Base-by-base conservation (phyloP, 208 protist species). In the Zelonia costaricensis region DNA sequence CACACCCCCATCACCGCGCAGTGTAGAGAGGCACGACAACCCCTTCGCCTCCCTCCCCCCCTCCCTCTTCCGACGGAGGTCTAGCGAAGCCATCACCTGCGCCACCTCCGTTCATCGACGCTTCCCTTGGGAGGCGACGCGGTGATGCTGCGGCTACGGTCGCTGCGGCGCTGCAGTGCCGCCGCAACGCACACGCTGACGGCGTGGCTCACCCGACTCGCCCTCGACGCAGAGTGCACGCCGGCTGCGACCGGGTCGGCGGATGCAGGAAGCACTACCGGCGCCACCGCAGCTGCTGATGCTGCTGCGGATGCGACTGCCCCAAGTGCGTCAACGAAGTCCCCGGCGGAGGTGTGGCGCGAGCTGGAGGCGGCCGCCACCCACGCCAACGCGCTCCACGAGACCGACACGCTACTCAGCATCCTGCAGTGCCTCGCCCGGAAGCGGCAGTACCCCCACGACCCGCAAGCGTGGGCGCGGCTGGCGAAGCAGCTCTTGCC, bases 391-490 rank as follows among this genome's bases (percentile, higher is more conserved):
- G 55, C 73, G 0, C 43, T 90, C 25, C 78, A 81, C 42, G 89
- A 95, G 58, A 88, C 84, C 0, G 89, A 95, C 55, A 82, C 84
- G 5, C 46, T 91, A 3, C 65, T 80, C 18, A 61, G 64, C 18
- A 30, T 92, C 40, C 66, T 82, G 6, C 69, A 81, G 33, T 51
- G 44, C 8, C 59, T 91, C 2, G 38, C 86, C 2, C 45, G 27
- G 12, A 76, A 76, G 39, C 47, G 69, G 2, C 39, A 74, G 13
- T 74, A 55, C 30, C 85, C 83, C 0, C 16, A 75, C 5, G 62
- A 62, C 27, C 30, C 38, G 1, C 28, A 54, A 15, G 20, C 47
- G 22, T 95, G 85, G 86, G 51, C 75, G 4, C 48, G 52, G 28
- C 69, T 95, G 31, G 76, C 79, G 16, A 40, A 73, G 51, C 61